phyloP scores from a whole-genome alignment of 1,139 yeast genomes.

The Pneumocystis wakefieldiae region DNA sequence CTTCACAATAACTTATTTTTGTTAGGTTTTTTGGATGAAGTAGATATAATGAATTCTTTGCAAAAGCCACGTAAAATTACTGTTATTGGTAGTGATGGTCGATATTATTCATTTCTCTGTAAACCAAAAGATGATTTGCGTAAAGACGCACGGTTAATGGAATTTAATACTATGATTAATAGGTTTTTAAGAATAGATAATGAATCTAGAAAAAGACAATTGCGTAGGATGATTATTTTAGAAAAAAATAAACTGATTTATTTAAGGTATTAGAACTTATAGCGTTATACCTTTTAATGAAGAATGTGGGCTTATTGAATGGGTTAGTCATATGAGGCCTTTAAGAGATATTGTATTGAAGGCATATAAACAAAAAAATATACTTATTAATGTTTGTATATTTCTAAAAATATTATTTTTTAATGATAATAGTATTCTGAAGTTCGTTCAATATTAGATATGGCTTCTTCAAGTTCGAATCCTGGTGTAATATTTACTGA shows the following conservation, averaged over 20 bases:
- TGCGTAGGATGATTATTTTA: slow-evolving; percentile 22
- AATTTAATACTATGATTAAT: slow-evolving; percentile 77
- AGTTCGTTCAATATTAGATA: slow-evolving; percentile 11
- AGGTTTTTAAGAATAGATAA: slow-evolving; percentile 49
- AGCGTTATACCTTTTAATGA: slow-evolving; percentile 83
- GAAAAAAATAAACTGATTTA: neutral
- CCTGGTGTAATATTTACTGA: slow-evolving; percentile 13
- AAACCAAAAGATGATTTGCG: slow-evolving; percentile 83
- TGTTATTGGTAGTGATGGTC: slow-evolving; percentile 65
- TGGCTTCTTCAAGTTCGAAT: slow-evolving; percentile 6
- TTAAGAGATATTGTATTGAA: slow-evolving; percentile 50
- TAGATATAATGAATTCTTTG: slow-evolving; percentile 59
- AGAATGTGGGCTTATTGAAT: slow-evolving; percentile 79
- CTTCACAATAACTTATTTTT: slow-evolving; percentile 6
- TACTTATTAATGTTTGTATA: slow-evolving; percentile 13
- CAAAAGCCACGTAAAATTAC: slow-evolving; percentile 76
- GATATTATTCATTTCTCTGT: slow-evolving; percentile 55
- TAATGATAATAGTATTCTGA: slow-evolving; percentile 10
- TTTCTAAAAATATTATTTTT: neutral
- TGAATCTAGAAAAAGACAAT: slow-evolving; percentile 57
- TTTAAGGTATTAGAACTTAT: slow-evolving; percentile 50
- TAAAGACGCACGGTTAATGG: slow-evolving; percentile 90
- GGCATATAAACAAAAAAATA: slow-evolving; percentile 27
- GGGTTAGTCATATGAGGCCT: slow-evolving; percentile 76
- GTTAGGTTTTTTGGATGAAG: slow-evolving; percentile 39